Evolutionary conservation across 495 filamentous ascomycete genomes (phyloP).

Genomic region (Xylaria castorea): DNA sequence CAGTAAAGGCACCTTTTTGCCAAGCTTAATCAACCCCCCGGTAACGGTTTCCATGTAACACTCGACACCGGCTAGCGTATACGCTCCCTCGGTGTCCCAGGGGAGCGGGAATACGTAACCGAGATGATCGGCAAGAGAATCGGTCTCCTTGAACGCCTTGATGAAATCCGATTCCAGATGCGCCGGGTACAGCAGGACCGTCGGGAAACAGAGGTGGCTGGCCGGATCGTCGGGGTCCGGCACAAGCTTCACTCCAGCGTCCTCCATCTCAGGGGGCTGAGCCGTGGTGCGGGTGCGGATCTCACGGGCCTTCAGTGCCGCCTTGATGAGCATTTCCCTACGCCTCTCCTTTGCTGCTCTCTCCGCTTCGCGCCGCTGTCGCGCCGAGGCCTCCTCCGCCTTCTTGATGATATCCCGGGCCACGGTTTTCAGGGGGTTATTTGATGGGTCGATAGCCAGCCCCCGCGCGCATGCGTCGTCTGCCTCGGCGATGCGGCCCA

Average conservation of each 20-base stretch:
- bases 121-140: slow-evolving; percentile 73
- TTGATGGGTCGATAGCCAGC: slow-evolving; percentile 67
- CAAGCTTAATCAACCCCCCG: slow-evolving; percentile 86
- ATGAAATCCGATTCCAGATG: slow-evolving; percentile 86
- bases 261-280: slow-evolving; percentile 83
- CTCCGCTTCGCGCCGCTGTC: slow-evolving; percentile 56
- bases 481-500: slow-evolving; percentile 76
- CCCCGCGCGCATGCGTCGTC: slow-evolving; percentile 76
- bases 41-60: slow-evolving; percentile 84
- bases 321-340: slow-evolving; percentile 64
- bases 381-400: slow-evolving; percentile 43
- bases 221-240: slow-evolving; percentile 77
- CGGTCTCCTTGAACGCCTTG: slow-evolving; percentile 78
- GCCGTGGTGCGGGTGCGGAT: slow-evolving; percentile 71
- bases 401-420: slow-evolving; percentile 61
- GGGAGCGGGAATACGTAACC: slow-evolving; percentile 78
- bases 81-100: slow-evolving; percentile 81
- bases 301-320: slow-evolving; percentile 76
- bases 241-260: slow-evolving; percentile 68
- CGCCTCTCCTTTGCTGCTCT: slow-evolving; percentile 53
- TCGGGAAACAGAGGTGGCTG: slow-evolving; percentile 75
- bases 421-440: slow-evolving; percentile 61
- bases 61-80: slow-evolving; percentile 70
- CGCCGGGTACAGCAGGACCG: slow-evolving; percentile 80
- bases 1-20: slow-evolving; percentile 79